Evolutionary conservation across 192 early-diverging fungal species (phyloP).

Genomic region (Pilobolus umbonatus): DNA sequence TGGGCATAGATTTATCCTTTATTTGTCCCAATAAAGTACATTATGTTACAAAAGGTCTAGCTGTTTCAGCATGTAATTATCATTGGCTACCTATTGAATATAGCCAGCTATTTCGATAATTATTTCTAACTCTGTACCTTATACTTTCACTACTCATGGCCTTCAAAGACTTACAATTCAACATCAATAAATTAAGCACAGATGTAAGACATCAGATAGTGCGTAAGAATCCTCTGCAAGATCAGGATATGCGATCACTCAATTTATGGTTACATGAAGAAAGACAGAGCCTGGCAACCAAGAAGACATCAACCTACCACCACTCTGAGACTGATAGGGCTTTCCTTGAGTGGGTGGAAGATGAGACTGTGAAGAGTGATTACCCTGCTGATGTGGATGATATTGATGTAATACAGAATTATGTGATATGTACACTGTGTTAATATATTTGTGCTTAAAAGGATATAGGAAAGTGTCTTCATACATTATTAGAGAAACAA

Average conservation of each 20-base stretch:
- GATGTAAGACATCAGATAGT: conserved; percentile 28
- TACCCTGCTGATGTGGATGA: conserved; percentile 13
- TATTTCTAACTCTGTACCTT: background rate
- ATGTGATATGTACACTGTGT: background rate
- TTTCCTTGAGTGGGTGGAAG: conserved; percentile 24
- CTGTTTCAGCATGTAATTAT: too few relatives aligned
- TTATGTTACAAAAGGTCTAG: too few relatives aligned
- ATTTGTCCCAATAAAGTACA: too few relatives aligned
- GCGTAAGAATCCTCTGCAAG: conserved; percentile 28
- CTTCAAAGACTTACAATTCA: conserved; percentile 33
- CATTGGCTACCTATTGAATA: too few relatives aligned
- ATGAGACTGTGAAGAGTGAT: conserved; percentile 19
- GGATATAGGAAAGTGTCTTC: conserved; percentile 7
- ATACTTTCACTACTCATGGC: too few relatives aligned
- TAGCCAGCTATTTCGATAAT: too few relatives aligned
- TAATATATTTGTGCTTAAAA: background rate
- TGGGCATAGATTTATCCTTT: too few relatives aligned
- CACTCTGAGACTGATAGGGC: conserved; percentile 29
- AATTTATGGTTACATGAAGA: conserved; percentile 32
- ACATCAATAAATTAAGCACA: conserved; percentile 22
- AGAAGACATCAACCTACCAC: conserved; percentile 26
- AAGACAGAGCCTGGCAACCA: conserved; percentile 21
- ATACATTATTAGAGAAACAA: conserved; percentile 6
- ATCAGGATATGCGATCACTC: conserved; percentile 29
- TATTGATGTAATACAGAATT: conserved; percentile 11